These are phyloP conservation scores for Cicer yamashitae DNA, from an alignment of 306 rosid genomes.

Conservation along the genomic window DNA sequence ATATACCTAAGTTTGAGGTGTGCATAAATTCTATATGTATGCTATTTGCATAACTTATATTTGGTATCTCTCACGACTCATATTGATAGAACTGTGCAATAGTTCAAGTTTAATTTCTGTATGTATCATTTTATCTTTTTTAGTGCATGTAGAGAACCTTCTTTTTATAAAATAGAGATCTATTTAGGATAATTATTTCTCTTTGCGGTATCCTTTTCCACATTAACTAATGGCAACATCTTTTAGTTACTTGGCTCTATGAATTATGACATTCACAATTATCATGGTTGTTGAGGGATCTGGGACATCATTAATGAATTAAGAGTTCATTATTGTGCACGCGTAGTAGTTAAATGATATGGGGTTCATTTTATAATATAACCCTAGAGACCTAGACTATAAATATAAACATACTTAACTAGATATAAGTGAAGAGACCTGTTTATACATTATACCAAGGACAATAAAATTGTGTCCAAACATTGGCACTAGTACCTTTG, in stretches of 20 bases:
- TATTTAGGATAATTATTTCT: slow-evolving; percentile 8
- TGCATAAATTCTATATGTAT: slow-evolving; percentile 37
- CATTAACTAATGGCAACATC: neutral
- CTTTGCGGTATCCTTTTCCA: slow-evolving; percentile 15
- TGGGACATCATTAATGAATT: neutral
- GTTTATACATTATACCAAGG: slow-evolving; percentile 15
- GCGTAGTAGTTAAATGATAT: neutral
- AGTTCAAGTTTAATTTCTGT: neutral
- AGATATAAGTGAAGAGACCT: slow-evolving; percentile 15
- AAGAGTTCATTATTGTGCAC: neutral
- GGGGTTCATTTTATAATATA: neutral
- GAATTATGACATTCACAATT: neutral
- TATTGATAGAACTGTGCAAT: neutral
- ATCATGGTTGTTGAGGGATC: slow-evolving; percentile 10
- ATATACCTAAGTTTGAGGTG: slow-evolving; percentile 94
- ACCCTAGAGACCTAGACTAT: neutral
- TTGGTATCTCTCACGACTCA: slow-evolving; percentile 2
- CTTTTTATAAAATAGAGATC: neutral
- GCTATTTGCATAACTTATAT: neutral
- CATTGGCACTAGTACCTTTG: neutral
- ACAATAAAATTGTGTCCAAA: neutral
- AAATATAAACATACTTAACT: slow-evolving; percentile 9
- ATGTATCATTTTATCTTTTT: slow-evolving; percentile 7
- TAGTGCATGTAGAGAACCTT: neutral
- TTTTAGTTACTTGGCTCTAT: slow-evolving; percentile 1